A percentile compares a stretch with the other conserved stretches of the same genome.
These are phyloP conservation scores for Talaromyces verruculosus DNA, from an alignment of 2,329 filamentous ascomycete genomes.

Conservation along the genomic window DNA sequence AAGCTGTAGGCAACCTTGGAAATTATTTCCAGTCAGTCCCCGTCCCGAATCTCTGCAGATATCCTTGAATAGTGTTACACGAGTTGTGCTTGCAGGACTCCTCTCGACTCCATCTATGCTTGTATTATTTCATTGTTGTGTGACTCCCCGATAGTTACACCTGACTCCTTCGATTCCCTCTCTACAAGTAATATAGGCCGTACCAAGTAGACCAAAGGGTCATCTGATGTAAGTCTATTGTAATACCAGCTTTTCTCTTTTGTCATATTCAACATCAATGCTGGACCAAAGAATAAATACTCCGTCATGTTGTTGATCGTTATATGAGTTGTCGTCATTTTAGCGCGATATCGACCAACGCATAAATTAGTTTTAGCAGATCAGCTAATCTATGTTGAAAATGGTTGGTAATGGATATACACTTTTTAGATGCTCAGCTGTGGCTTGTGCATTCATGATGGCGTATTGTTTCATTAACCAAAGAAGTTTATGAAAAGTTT, in stretches of 20 bases:
- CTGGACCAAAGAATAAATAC: not conserved
- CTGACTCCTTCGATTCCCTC: not conserved
- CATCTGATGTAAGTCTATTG: not conserved
- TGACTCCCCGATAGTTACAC: not conserved
- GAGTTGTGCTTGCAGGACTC: not conserved
- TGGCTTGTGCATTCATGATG: not conserved
- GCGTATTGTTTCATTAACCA: not conserved
- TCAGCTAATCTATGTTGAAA: not conserved
- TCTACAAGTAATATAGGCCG: not conserved
- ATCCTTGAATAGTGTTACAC: not conserved
- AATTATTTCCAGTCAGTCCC: not conserved
- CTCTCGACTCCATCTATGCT: too few species aligned
- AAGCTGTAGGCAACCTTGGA: constrained; percentile 5
- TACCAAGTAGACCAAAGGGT: not conserved
- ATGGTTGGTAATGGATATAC: not conserved
- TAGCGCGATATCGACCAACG: constrained; percentile 1
- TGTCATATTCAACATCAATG: not conserved
- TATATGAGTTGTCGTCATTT: constrained; percentile 7
- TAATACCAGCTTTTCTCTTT: not conserved
- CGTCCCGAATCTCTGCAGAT: not conserved
- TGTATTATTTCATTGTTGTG: not conserved
- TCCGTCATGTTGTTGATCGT: constrained; percentile 6
- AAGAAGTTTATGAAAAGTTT: too few species aligned
- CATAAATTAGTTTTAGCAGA: not conserved
- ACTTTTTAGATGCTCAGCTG: not conserved